Evolutionary conservation across 345 rosid genomes (phyloP), one percentile per base, ranked within the genome.

Genomic region (Carallia pectinifolia): DNA sequence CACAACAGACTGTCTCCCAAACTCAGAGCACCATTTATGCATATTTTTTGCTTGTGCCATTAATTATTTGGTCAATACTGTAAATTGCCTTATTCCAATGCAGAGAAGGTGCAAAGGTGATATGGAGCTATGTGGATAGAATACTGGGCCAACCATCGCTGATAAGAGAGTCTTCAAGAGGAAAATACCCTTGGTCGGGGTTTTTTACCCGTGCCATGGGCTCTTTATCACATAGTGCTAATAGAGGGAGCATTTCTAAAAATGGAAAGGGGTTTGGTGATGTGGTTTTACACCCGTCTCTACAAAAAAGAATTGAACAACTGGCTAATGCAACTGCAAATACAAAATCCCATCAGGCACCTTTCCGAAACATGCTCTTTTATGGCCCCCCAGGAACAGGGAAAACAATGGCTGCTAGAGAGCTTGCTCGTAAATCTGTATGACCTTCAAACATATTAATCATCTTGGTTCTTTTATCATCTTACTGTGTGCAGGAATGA

Each of bases 381-480:
- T 90, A 92, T 60, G 99, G 99, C 47, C 99, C 99, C 61, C 99
- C 99, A 61, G 99, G 99, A 76, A 95, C 99, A 34, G 99, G 99
- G 70, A 95, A 95, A 81, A 92, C 99, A 38, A 92, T 95, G 97
- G 99, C 97, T 75, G 99, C 99, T 50, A 85, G 97, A 80, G 97
- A 95, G 78, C 81, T 92, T 58, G 97, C 97, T 69, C 80, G 76
- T 52, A 89, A 83, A 92, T 95, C 99, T 74, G 97, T 94, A 92
- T 78, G 91, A 65, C 7, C 59, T 67, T 76, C 67, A 40, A 48
- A 23, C 69, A 23, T 23, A 23, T 23, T 37, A 19, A 47, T 27
- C 17, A 6, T n/a, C 39, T 30, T 31, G 39, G 31, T 39, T 37
- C 40, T 30, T 62, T 53, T 65, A n/a, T 53, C 34, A 36, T 23